A percentile compares a stretch with the other conserved stretches of the same genome.
phyloP scores from a whole-genome alignment of 2,329 filamentous ascomycete genomes.

The Epichloe sylvatica region DNA sequence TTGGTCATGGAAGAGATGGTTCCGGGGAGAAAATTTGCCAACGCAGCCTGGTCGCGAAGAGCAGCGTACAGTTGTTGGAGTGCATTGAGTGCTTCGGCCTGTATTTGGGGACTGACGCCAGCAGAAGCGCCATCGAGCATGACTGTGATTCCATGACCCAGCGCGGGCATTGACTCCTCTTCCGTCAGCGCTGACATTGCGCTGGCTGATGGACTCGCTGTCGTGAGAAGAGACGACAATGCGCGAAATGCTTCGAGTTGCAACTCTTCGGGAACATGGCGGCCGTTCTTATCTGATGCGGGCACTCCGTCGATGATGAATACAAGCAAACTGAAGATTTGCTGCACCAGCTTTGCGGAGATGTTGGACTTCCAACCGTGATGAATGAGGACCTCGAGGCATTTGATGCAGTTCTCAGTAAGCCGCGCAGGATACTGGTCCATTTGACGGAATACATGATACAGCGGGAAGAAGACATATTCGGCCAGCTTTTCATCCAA shows the following conservation, averaged over 20 bases:
- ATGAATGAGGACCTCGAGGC: conserved; percentile 56
- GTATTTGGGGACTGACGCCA: conserved; percentile 51
- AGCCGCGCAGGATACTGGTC: conserved; percentile 56
- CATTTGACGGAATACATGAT: conserved; percentile 68
- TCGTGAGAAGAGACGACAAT: conserved; percentile 50
- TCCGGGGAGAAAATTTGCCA: conserved; percentile 72
- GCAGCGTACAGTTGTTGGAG: conserved; percentile 47
- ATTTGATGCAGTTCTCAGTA: conserved; percentile 64
- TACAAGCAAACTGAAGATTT: conserved; percentile 72
- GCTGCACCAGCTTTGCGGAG: conserved; percentile 58
- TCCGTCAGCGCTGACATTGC: conserved; percentile 37
- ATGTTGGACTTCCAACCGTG: conserved; percentile 68
- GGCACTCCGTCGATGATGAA: conserved; percentile 66
- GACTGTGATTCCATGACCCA: conserved; percentile 72
- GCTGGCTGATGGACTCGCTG: conserved; percentile 36
- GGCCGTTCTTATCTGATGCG: conserved; percentile 28
- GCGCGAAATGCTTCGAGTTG: conserved; percentile 56
- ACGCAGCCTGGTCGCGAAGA: conserved; percentile 56
- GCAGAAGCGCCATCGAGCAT: conserved; percentile 61
- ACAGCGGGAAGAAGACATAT: conserved; percentile 89
- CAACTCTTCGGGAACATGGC: conserved; percentile 55
- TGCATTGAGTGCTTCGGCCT: conserved; percentile 53
- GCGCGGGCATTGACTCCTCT: conserved; percentile 52
- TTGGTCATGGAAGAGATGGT: conserved; percentile 72
- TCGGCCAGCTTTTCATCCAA: conserved; percentile 77